Percentiles rank a stretch among this genome's conserved stretches.
Conservation (phyloP, 2,329 filamentous ascomycete species). For the Cladophialophora carrionii region DNA sequence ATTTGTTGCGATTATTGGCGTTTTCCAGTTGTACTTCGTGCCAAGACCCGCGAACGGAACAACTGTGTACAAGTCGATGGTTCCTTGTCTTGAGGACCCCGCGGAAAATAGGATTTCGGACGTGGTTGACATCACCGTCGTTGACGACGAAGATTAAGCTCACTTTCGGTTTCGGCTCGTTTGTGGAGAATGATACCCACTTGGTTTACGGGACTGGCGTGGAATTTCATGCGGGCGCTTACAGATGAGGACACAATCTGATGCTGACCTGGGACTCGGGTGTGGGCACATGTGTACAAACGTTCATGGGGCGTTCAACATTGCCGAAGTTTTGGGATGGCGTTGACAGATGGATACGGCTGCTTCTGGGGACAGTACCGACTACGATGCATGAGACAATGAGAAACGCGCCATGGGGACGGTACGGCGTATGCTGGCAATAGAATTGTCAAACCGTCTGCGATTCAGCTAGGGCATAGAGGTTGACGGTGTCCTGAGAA, state of each 20-base stretch:
- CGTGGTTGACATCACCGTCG: slow-evolving; percentile 37
- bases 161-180: background rate
- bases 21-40: slow-evolving; percentile 61
- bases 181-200: background rate
- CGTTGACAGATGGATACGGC: background rate
- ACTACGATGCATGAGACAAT: background rate
- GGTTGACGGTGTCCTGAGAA: background rate
- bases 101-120: slow-evolving; percentile 27
- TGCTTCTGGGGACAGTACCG: background rate
- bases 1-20: slow-evolving; percentile 59
- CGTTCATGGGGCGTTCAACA: background rate
- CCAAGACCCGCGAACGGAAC: slow-evolving; percentile 52
- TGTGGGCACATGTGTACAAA: background rate
- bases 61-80: slow-evolving; percentile 45
- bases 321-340: background rate
- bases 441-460: background rate
- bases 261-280: background rate
- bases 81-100: slow-evolving; percentile 39
- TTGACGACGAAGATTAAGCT: slow-evolving; percentile 20
- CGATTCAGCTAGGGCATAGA: background rate
- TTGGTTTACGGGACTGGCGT: background rate
- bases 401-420: background rate
- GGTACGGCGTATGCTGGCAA: background rate
- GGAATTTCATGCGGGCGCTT: background rate
- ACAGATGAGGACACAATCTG: background rate